phyloP scores from a whole-genome alignment of 2,329 filamentous ascomycete species.

The Penicillium sp. region DNA sequence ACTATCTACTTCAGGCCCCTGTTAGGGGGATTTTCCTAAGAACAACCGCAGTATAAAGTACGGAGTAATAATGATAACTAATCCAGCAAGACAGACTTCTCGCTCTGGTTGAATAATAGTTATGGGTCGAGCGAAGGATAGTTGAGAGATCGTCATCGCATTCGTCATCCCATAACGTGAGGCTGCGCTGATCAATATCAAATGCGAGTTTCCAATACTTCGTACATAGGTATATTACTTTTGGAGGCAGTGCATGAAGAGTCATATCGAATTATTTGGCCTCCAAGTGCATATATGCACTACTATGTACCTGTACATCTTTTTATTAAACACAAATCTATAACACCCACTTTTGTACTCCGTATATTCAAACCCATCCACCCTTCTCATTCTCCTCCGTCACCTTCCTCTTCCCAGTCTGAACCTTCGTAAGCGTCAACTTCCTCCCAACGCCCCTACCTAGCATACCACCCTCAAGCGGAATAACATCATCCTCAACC shows the following conservation, averaged over 20 bases:
- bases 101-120: background rate
- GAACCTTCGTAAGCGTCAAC: slow-evolving; percentile 17
- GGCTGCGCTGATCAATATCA: background rate
- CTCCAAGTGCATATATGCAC: background rate
- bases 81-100: background rate
- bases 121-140: too few relatives aligned
- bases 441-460: slow-evolving; percentile 8
- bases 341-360: background rate
- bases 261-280: background rate
- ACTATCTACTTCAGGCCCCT: background rate
- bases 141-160: background rate
- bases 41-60: background rate
- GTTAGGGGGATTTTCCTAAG: background rate
- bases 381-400: background rate
- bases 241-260: background rate
- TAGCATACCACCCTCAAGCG: background rate
- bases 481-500: slow-evolving; percentile 1
- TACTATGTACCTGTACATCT: background rate
- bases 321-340: background rate
- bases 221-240: background rate
- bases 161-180: background rate
- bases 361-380: background rate
- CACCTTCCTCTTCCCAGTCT: slow-evolving; percentile 5
- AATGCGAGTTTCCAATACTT: background rate
- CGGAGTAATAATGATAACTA: background rate